These are phyloP conservation scores for Scheffersomyces spartinae DNA, from an alignment of 805 yeast genomes.

Conservation along the genomic window DNA sequence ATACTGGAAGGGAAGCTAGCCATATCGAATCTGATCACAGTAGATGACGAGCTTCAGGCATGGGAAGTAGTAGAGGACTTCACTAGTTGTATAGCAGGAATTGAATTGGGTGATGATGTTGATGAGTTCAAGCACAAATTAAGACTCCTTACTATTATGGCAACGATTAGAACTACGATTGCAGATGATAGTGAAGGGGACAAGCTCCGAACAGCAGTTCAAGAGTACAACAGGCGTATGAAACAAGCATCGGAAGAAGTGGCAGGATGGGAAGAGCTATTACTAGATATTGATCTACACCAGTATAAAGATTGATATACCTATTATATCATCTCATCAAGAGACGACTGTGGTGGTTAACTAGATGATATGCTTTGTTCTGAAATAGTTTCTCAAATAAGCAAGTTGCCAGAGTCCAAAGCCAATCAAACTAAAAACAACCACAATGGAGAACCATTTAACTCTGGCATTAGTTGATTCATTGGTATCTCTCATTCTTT, in stretches of 20 bases:
- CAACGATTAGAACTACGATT: background rate
- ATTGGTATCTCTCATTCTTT: constrained; percentile 88
- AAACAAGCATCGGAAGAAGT: background rate
- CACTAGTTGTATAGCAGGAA: no score
- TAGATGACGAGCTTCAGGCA: no score
- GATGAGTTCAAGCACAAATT: no score
- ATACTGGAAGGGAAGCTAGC: no score
- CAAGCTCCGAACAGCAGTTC: background rate
- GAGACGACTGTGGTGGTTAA: no score
- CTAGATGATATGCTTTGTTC: constrained; percentile 66
- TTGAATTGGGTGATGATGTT: no score
- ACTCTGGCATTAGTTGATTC: constrained; percentile 93
- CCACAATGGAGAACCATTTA: constrained; percentile 67
- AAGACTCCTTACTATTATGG: background rate
- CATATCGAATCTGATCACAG: no score
- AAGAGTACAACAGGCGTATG: background rate
- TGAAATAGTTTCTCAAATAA: constrained; percentile 88
- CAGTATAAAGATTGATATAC: constrained; percentile 3
- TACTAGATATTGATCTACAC: background rate
- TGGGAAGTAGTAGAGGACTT: no score
- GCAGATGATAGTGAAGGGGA: constrained; percentile 1
- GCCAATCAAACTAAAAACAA: constrained; percentile 56
- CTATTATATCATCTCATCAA: no score
- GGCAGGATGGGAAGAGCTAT: background rate
- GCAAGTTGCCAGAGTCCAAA: constrained; percentile 90